These are phyloP conservation scores for Zygoascus sp. DNA, from an alignment of 1,139 yeast species.

Conservation along the genomic window DNA sequence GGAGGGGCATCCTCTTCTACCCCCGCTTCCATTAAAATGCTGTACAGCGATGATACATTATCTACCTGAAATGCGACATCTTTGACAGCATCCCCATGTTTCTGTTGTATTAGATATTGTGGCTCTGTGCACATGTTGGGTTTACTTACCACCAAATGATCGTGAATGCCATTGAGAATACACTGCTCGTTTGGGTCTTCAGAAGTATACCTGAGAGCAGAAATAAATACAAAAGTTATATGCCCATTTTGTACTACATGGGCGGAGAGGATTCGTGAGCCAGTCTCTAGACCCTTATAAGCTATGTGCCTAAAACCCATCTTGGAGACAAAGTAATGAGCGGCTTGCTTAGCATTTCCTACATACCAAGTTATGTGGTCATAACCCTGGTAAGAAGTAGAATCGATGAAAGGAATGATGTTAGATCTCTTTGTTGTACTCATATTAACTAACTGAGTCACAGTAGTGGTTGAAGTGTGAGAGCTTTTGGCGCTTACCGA, in stretches of 20 bases:
- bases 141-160: conserved; percentile 32
- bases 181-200: conserved; percentile 27
- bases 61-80: conserved; percentile 63
- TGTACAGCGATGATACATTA: conserved; percentile 44
- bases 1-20: conserved; percentile 51
- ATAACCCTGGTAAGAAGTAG: conserved; percentile 31
- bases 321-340: conserved; percentile 48
- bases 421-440: background rate
- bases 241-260: conserved; percentile 63
- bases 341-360: conserved; percentile 63
- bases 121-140: no score
- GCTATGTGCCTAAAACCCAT: conserved; percentile 67
- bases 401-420: background rate
- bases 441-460: no score
- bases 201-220: conserved; percentile 36
- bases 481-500: no score
- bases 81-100: conserved; percentile 73
- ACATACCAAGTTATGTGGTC: conserved; percentile 57
- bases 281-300: conserved; percentile 63
- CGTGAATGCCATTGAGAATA: conserved; percentile 39
- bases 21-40: conserved; percentile 49
- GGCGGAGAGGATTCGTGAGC: conserved; percentile 50
- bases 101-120: conserved; percentile 7
- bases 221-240: conserved; percentile 46
- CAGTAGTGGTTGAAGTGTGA: no score